phyloP scores from a whole-genome alignment of 2,329 filamentous ascomycete species.

The Colletotrichum tanaceti region DNA sequence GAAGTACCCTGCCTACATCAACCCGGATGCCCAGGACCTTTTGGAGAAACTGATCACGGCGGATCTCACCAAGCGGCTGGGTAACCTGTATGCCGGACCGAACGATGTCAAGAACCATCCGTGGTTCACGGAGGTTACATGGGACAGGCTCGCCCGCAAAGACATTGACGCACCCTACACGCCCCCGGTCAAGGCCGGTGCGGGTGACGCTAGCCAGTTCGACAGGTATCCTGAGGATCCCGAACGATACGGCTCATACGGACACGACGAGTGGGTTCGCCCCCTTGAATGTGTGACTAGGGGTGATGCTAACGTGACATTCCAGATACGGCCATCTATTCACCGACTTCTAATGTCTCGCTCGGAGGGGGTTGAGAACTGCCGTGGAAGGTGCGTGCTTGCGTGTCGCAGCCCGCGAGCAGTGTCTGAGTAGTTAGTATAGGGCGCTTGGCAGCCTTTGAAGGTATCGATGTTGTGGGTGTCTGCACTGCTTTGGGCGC shows the following conservation, averaged over 20 bases:
- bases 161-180: conserved; percentile 99
- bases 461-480: conserved; percentile 24
- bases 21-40: conserved; percentile 92
- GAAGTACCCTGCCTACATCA: conserved; percentile 96
- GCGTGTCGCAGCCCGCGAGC: conserved; percentile 12
- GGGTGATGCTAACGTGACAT: conserved; percentile 14
- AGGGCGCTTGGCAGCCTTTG: conserved; percentile 14
- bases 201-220: conserved; percentile 96
- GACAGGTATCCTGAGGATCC: conserved; percentile 98
- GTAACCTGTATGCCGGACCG: conserved; percentile 90
- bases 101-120: conserved; percentile 94
- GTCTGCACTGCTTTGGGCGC: conserved; percentile 39
- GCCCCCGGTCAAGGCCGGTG: conserved; percentile 91
- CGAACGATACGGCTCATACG: conserved; percentile 85
- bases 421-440: conserved; percentile 37
- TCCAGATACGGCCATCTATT: conserved; percentile 79
- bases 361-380: conserved; percentile 2
- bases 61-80: conserved; percentile 93
- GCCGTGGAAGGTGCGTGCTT: not conserved
- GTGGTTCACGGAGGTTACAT: conserved; percentile 98
- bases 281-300: not conserved
- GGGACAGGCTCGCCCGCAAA: conserved; percentile 93
- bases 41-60: conserved; percentile 93
- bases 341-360: conserved; percentile 71
- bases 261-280: conserved; percentile 84